Evolutionary conservation across 2,329 filamentous ascomycete species (phyloP), one percentile per base, ranked within the genome.

Genomic region (Didymella pomorum): DNA sequence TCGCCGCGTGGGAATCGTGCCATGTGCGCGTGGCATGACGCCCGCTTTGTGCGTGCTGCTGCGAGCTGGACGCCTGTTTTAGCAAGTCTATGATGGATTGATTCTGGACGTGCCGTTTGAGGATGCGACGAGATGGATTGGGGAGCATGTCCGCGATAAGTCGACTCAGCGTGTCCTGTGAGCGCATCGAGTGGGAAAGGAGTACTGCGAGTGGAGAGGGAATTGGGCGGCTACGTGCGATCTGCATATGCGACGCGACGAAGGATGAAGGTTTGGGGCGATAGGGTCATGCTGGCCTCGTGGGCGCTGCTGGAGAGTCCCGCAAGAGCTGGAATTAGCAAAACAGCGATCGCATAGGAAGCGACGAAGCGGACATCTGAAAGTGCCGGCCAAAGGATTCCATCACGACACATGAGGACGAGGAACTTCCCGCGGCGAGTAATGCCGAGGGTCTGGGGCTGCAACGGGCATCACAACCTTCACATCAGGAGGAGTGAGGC

Each of bases 21-120:
- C 29, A 48, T 49, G 29, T n/a, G 35, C 49, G 44, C 49, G 44
- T 52, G 55, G 55, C 49, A 58, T 49, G 49, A 45, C 50, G 21
- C 35, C 49, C 31, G 20, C 18, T 44, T 50, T 47, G 29, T 45
- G 25, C 26, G 11, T n/a, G 42, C 23, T 25, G 49, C 49, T 26
- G 23, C 16, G 26, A 46, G 47, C 49, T 50, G 41, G 45, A 46
- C 11, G 16, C 56, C 46, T 29, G 29, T 53, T 54, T 42, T 45
- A 45, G 50, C 14, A 42, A 28, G 16, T 8, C 33, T n/a, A 31
- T 54, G 51, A 50, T 50, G 23, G 28, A 58, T 49, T 49, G 10
- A 58, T 26, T 41, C 18, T 25, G 18, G 2, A 4, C 9, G 35
- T 2, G 11, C 49, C 21, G 21, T 48, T 46, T 37, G 28, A 28